Evolutionary conservation across 768 basidiomycete genomes (phyloP), one percentile per base, ranked within the genome.

Genomic region (Myochromella boudieri): DNA sequence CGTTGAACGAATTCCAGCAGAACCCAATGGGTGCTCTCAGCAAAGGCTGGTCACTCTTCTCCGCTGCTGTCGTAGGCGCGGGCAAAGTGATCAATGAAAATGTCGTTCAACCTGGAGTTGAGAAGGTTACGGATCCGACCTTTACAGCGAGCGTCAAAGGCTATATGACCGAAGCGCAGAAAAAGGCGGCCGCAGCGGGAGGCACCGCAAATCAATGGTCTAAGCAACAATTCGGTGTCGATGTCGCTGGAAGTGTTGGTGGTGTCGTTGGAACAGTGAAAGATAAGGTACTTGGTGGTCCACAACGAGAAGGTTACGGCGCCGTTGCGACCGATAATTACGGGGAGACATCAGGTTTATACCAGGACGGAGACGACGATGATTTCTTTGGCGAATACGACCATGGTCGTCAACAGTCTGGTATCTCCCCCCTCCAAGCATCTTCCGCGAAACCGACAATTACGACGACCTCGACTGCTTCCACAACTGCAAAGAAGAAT

Each of bases 41-140:
- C 58, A 97, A 97, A 70, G 93, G 95, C 36, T 98, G 97, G 97
- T 91, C 92, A 20, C 68, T 98, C n/a, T 86, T 99, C 61, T 87
- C 91, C 22, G 78, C 88, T 0, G 93, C 84, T 26, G 85, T 98
- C 11, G 79, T 69, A 1, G 88, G 85, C 41, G 94, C 94, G 15
- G 78, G 84, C 4, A 81, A 81, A 57, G 87, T 69, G 14, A 89
- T 97, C 39, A 79, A 81, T 54, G 89, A 93, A 61, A 86, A 81
- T 55, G 87, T 98, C 34, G 87, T 98, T 48, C 91, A 97, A 64
- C 95, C 95, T 5, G 86, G 88, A 17, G 69, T 95, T 62, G 86
- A 89, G 59, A 81, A 78, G 52, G 90, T 88, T 22, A 76, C 72
- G 43, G 94, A 97, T 62, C 93, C 94, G 9, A 75, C 69, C 42